Conservation (phyloP, 2,329 filamentous ascomycete genomes). For the Epichloe hybrida region DNA sequence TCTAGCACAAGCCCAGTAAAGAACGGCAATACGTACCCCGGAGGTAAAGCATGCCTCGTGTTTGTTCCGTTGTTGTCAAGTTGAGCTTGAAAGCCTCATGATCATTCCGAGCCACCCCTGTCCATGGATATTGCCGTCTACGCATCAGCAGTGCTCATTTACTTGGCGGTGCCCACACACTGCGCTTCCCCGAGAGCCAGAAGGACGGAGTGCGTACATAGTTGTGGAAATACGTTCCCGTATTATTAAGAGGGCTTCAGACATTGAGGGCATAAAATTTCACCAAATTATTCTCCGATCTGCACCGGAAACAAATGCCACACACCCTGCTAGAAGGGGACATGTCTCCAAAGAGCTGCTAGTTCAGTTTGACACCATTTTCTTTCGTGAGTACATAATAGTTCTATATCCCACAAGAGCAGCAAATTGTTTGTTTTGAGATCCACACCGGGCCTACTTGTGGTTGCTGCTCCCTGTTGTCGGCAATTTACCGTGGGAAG, state of each 20-base stretch:
- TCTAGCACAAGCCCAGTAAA: neutral
- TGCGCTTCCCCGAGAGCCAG: neutral
- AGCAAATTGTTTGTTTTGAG: constrained; percentile 1
- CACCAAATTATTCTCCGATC: constrained; percentile 7
- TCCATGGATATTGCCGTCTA: constrained; percentile 6
- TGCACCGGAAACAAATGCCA: constrained; percentile 1
- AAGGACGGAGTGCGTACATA: constrained; percentile 1
- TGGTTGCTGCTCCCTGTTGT: constrained; percentile 1
- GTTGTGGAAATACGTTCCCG: neutral
- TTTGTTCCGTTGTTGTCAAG: too few species aligned
- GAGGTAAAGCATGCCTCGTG: constrained; percentile 87
- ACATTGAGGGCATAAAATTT: constrained; percentile 6
- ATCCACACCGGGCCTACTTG: constrained; percentile 5
- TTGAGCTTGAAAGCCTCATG: neutral
- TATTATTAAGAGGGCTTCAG: neutral
- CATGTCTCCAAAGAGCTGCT: neutral
- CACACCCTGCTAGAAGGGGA: constrained; percentile 2
- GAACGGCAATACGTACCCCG: constrained; percentile 54
- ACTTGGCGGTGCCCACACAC: constrained; percentile 1
- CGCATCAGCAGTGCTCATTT: constrained; percentile 2
- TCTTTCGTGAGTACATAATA: neutral
- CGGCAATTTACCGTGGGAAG: constrained; percentile 5
- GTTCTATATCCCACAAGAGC: neutral
- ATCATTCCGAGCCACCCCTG: constrained; percentile 1
- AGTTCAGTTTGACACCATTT: neutral